Evolutionary conservation across 208 protist species (phyloP), one percentile per base, ranked within the genome.

Genomic region (Leishmania mexicana): DNA sequence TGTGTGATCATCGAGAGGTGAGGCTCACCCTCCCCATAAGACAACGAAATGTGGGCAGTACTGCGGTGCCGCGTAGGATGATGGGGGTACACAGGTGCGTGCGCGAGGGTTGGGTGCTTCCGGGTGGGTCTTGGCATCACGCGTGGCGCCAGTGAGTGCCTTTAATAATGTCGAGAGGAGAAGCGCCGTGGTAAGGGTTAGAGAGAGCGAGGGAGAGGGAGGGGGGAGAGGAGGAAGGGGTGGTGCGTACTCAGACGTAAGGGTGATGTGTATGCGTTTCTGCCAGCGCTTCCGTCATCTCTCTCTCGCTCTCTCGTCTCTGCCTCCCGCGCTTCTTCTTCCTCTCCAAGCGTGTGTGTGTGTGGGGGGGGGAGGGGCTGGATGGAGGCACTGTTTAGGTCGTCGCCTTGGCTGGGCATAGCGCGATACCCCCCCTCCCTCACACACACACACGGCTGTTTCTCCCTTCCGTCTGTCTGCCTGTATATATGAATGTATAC

Each of bases 71-170:
- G n/a, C 10, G 58, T 3, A 64, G 24, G 11, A 31, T 31, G 15
- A 17, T 31, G 28, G 28, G 8, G 10, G 42, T 49, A 42, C 70
- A 76, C 80, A 60, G 72, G 60, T 65, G 47, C 85, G 24, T 87
- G 80, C 84, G 51, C 51, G 51, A 11, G 51, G 17, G 51, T 21
- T 54, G 51, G 51, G 10, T 21, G 51, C 51, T 5, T 21, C 10
- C 21, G 0, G 51, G 17, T 54, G 51, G 15, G 17, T 54, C 17
- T 54, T 54, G 51, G 17, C 51, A 49, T 21, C 51, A 6, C 3
- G 8, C 51, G 17, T 54, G 15, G 17, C 17, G 10, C 51, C 51
- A 5, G 51, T 54, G 51, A 54, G 51, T 1, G 15, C 51, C 6
- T 54, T 54, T 5, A 10, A 21, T 54, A 21, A 0, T 2, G 51